Percentiles rank a stretch among this genome's conserved stretches.
Evolutionary conservation across 768 basidiomycete genomes (phyloP).

Genomic region (Hygrocybe coccinea): DNA sequence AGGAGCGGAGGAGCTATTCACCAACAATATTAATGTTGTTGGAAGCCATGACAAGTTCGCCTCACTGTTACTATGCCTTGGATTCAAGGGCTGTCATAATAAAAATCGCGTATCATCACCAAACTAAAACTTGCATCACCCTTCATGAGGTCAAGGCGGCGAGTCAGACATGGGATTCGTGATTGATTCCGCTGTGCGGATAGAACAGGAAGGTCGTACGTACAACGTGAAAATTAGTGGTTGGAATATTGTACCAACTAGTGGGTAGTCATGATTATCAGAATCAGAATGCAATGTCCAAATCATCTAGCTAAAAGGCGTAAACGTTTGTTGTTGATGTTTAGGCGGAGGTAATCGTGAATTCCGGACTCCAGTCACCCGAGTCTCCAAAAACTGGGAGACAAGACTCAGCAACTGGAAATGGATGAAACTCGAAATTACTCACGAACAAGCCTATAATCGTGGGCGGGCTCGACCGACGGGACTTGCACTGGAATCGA

Average conservation of each 20-base stretch:
- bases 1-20: no score
- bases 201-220: not conserved
- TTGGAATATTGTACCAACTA: not conserved
- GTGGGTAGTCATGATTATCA: not conserved
- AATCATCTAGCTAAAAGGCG: not conserved
- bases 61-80: no score
- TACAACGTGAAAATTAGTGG: not conserved
- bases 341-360: constrained; percentile 18
- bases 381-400: constrained; percentile 47
- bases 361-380: constrained; percentile 36
- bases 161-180: no score
- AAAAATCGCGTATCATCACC: no score
- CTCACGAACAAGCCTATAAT: constrained; percentile 40
- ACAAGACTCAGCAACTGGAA: constrained; percentile 1
- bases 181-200: not conserved
- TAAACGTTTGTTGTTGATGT: not conserved
- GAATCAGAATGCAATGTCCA: not conserved
- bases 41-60: no score
- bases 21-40: not conserved
- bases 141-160: no score
- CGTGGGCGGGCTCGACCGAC: constrained; percentile 26
- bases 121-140: no score
- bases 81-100: no score
- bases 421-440: constrained; percentile 9
- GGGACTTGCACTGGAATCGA: constrained; percentile 33